Evolutionary conservation across 345 rosid species (phyloP).

Genomic region (Barbarea vulgaris): DNA sequence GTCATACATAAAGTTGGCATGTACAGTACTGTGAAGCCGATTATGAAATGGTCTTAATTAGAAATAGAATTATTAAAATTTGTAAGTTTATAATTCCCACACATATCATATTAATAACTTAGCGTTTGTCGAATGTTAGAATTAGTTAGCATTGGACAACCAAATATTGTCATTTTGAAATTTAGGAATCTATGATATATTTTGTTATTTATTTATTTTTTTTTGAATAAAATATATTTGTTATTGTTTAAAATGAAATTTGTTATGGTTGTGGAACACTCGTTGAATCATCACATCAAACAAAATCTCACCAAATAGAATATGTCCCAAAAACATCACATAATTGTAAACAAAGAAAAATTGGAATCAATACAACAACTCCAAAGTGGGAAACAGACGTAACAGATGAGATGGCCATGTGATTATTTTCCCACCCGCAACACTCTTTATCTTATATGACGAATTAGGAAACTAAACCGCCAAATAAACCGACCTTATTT

Average conservation of each 20-base stretch:
- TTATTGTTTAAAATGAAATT: not conserved
- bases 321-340: slow-evolving; percentile 15
- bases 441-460: not conserved
- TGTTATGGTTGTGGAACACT: slow-evolving; percentile 17
- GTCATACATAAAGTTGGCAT: too few species aligned
- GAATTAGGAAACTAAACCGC: slow-evolving; percentile 15
- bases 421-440: slow-evolving; percentile 29
- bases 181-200: not conserved
- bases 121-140: not conserved
- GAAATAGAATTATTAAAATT: too few species aligned
- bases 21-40: not conserved
- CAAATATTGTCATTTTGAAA: not conserved
- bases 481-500: slow-evolving; percentile 5
- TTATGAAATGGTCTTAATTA: not conserved
- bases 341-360: slow-evolving; percentile 25
- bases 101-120: not conserved
- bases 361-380: slow-evolving; percentile 34
- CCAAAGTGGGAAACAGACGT: slow-evolving; percentile 41
- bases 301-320: slow-evolving; percentile 8
- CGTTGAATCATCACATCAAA: slow-evolving; percentile 12
- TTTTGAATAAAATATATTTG: too few species aligned
- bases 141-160: slow-evolving; percentile 1
- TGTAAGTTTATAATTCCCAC: not conserved
- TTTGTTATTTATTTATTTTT: too few species aligned
- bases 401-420: slow-evolving; percentile 39